Evolutionary conservation across 768 basidiomycete species (phyloP), one percentile per base, ranked within the genome.

Genomic region (Mycena amicta): DNA sequence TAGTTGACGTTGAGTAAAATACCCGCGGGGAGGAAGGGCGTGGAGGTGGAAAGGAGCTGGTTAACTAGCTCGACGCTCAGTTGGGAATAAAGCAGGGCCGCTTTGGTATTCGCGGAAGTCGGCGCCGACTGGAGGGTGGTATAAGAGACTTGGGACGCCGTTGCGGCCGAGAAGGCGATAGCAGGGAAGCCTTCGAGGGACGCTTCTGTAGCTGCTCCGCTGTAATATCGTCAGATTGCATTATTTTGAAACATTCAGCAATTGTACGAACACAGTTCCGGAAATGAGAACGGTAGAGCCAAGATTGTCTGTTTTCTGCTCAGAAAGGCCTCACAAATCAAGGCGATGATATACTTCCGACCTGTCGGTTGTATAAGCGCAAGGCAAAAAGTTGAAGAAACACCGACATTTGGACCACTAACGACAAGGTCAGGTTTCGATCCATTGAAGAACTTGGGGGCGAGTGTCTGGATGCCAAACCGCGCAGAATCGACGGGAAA

Each of bases 341-440:
- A 25, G 18, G 5, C 26, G 5, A 29, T 12, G 29, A 39, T 5
- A 27, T 13, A 22, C 13, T 41, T 29, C 15, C 4, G n/a, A n/a
- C n/a, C n/a, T n/a, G n/a, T n/a, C n/a, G n/a, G n/a, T n/a, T n/a
- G n/a, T n/a, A n/a, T n/a, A n/a, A n/a, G n/a, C n/a, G n/a, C n/a
- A n/a, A n/a, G n/a, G n/a, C n/a, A n/a, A n/a, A n/a, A n/a, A n/a
- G n/a, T n/a, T n/a, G n/a, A n/a, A n/a, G n/a, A n/a, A n/a, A n/a
- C n/a, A n/a, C n/a, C 78, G 20, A 79, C 72, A 62, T 83, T 83
- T 0, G 79, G 74, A 0, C 82, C 82, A 57, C 72, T 73, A 26
- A 83, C 72, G 6, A 80, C 74, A 28, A 84, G 68, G 53, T 82
- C 80, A 1, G 82, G 74, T 37, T 61, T 63, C 23, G 71, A 58